Evolutionary conservation across 1,284 basidiomycete species (phyloP), one percentile per base, ranked within the genome.

Genomic region (Cutaneotrichosporon sp.): DNA sequence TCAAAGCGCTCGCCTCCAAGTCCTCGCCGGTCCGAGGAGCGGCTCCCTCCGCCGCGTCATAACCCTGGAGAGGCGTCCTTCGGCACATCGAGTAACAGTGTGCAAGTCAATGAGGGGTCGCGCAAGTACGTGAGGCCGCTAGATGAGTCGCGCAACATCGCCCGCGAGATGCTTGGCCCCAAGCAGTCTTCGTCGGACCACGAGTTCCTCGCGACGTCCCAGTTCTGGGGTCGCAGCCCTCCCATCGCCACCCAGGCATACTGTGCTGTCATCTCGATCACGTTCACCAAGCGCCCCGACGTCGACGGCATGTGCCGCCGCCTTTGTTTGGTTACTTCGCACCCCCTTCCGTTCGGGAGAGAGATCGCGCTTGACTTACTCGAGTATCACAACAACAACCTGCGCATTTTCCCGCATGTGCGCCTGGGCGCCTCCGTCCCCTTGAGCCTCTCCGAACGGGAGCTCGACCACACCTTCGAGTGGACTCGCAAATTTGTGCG

Each of bases 401-500:
- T 25, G 33, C 29, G 58, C 8, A 4, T 45, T 31, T 6, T 45
- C 42, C 53, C 52, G 2, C 57, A 60, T 14, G 36, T 29, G n/a
- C 27, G 50, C 25, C 18, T 50, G 27, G 47, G 47, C 25, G 16
- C 47, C 2, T 29, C 57, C 16, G 27, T 20, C 4, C 43, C 56
- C 8, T 18, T 63, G n/a, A 9, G 29, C 9, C 25, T 61, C 2
- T 24, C 45, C 1, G 4, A 46, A 2, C 47, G 53, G 1, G 62
- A 68, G 60, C 50, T 72, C 7, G 65, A 70, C 7, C 13, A 59
- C 1, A 59, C 60, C 3, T 64, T 68, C 29, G 43, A 52, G 11
- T 77, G 66, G 42, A 72, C 73, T 2, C 61, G 67, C 24, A 59
- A 59, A n/a, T 57, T 70, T 9, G 46, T 77, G 20, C 61, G 74